Evolutionary conservation across 768 basidiomycete genomes (phyloP), one percentile per base, ranked within the genome.

Genomic region (Boletus vinaceobasis): DNA sequence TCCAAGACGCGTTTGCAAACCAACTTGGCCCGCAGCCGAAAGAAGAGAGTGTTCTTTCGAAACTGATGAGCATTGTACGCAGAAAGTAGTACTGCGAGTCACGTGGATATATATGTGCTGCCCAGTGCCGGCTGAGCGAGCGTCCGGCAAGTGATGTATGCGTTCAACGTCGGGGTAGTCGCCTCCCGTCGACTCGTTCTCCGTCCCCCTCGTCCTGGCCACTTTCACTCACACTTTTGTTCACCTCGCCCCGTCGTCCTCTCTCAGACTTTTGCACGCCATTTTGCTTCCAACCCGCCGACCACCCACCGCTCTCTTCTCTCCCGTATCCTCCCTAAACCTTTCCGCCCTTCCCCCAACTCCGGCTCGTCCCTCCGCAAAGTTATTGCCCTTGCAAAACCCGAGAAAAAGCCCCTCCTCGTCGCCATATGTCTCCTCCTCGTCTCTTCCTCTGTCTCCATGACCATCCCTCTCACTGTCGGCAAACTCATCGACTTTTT

Each of bases 401-500:
- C 93, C 1, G 96, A 98, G 73, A 78, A 77, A 63, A 90, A 84
- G 59, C 85, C 90, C 2, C 77, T 97, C 9, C 65, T 81, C 0
- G 77, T 85, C 40, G 94, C 94, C 7, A 76, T 94, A 43, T 88
- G 87, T 0, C 73, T 96, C 58, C 77, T 98, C 8, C 70, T 95
- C 15, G 78, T 93, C n/a, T 96, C 94, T 0, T 92, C 93, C 9
- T 76, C 88, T 3, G 90, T 99, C 21, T 90, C 92, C 4, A 89
- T 98, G 86, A 89, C 88, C 59, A 81, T 98, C 13, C 96, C 96
- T 0, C 84, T 97, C 62, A 93, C 93, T 1, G 87, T 98, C 63
- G 96, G 96, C 10, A 90, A 85, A 68, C 76, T 98, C 48, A 97
- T 99, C 57, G 95, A 98, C 73, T 93, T 88, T 74, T 98, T 97